phyloP scores from a whole-genome alignment of 352 stramenopile genomes.

The Phytophthora litchii region DNA sequence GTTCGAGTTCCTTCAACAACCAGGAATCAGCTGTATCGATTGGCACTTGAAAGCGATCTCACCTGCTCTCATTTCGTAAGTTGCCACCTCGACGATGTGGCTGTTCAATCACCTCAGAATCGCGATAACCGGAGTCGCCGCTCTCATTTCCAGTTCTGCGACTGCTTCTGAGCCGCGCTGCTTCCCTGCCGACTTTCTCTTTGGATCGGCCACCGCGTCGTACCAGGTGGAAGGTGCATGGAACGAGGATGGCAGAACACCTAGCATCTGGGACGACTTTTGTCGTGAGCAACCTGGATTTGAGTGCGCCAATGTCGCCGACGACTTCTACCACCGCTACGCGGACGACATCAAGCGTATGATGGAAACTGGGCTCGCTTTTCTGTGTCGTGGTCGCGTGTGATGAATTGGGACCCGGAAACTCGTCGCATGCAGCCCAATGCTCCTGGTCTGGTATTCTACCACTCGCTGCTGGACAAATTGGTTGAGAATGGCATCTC shows the following conservation, averaged over 20 bases:
- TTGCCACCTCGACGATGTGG: slow-evolving; percentile 18
- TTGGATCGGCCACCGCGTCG: slow-evolving; percentile 78
- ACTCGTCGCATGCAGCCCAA: slow-evolving; percentile 64
- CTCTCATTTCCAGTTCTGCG: slow-evolving; percentile 3
- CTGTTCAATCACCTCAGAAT: slow-evolving; percentile 13
- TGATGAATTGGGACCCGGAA: slow-evolving; percentile 76
- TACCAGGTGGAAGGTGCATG: slow-evolving; percentile 92
- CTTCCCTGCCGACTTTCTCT: slow-evolving; percentile 67
- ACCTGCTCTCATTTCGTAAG: slow-evolving; percentile 14
- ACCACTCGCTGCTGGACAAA: too few species aligned
- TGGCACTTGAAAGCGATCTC: background rate
- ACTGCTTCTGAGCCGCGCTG: slow-evolving; percentile 24
- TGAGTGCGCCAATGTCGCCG: slow-evolving; percentile 87
- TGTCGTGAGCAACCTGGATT: slow-evolving; percentile 58
- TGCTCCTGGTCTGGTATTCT: too few species aligned
- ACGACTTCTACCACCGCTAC: slow-evolving; percentile 92
- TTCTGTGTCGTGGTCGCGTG: slow-evolving; percentile 88
- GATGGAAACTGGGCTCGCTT: slow-evolving; percentile 84
- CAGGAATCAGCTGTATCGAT: background rate
- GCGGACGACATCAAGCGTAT: slow-evolving; percentile 92
- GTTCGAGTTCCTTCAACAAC: slow-evolving; percentile 10
- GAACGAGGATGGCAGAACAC: slow-evolving; percentile 73
- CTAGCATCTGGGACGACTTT: slow-evolving; percentile 93
- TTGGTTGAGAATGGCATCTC: too few species aligned
- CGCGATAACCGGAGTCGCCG: background rate